Conservation (phyloP, 2,329 filamentous ascomycete species). For the Diplocarpon mali region DNA sequence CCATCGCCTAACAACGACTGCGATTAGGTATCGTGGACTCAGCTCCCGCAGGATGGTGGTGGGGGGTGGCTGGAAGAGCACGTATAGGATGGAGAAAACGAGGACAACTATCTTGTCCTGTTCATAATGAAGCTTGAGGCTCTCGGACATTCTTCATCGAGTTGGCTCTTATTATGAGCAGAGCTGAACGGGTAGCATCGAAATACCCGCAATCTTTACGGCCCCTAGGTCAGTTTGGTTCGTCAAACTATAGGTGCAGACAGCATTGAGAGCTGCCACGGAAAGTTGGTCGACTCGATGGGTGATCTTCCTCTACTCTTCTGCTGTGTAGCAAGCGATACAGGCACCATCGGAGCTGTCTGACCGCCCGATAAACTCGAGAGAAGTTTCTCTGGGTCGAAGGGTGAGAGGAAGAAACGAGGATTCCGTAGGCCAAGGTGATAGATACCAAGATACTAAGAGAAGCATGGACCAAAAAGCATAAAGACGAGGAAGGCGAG, state of each 20-base stretch:
- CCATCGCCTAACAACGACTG: slow-evolving; percentile 36
- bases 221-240: slow-evolving; percentile 68
- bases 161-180: not conserved
- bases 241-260: slow-evolving; percentile 70
- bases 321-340: slow-evolving; percentile 36
- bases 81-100: slow-evolving; percentile 65
- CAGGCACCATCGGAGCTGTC: slow-evolving; percentile 10
- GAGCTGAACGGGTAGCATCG: slow-evolving; percentile 6
- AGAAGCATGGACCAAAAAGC: not conserved
- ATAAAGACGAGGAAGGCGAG: not conserved
- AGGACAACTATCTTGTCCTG: slow-evolving; percentile 27
- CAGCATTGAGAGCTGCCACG: slow-evolving; percentile 47
- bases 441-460: not conserved
- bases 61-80: slow-evolving; percentile 59
- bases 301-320: slow-evolving; percentile 58
- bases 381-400: slow-evolving; percentile 9
- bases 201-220: slow-evolving; percentile 62
- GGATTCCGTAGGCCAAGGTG: not conserved
- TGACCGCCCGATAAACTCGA: slow-evolving; percentile 11
- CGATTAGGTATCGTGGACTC: slow-evolving; percentile 47
- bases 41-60: slow-evolving; percentile 58
- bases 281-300: slow-evolving; percentile 56
- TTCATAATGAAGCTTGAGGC: slow-evolving; percentile 7
- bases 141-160: slow-evolving; percentile 13
- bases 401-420: slow-evolving; percentile 1